Conservation (phyloP, 495 filamentous ascomycete genomes). For the Penicillium pulvis region DNA sequence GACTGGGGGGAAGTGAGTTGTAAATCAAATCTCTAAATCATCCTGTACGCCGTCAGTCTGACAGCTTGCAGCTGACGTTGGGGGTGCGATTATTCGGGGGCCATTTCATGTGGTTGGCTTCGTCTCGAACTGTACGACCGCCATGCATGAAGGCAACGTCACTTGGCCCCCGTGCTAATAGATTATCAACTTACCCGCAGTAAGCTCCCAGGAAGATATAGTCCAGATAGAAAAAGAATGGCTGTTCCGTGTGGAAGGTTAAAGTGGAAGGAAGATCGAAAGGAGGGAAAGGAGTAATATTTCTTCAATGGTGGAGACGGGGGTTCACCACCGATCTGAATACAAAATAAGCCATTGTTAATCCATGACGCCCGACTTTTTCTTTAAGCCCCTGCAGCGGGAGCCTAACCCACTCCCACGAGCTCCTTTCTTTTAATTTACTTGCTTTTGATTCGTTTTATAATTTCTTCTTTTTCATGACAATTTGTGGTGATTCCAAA, state of each 20-base stretch:
- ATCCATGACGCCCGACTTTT: constrained; percentile 1
- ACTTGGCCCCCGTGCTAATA: constrained; percentile 10
- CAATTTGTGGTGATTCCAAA: not conserved
- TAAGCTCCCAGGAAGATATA: constrained; percentile 1
- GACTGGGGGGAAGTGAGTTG: constrained; percentile 22
- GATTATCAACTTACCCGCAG: constrained; percentile 1
- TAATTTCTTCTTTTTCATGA: not conserved
- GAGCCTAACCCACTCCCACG: constrained; percentile 5
- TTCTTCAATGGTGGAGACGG: constrained; percentile 17
- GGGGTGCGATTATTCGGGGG: constrained; percentile 13
- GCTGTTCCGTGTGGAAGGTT: too few relatives aligned
- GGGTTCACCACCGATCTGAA: constrained; percentile 21
- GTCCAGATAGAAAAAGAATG: too few relatives aligned
- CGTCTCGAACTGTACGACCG: constrained; percentile 8
- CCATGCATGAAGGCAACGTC: constrained; percentile 15
- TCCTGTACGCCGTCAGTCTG: constrained; percentile 33
- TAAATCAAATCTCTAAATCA: constrained; percentile 34
- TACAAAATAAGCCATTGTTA: not conserved
- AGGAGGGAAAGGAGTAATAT: constrained; percentile 18
- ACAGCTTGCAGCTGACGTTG: constrained; percentile 19
- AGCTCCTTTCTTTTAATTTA: not conserved
- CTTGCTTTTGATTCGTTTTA: too few relatives aligned
- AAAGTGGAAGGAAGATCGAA: constrained; percentile 7
- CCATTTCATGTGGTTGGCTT: constrained; percentile 9
- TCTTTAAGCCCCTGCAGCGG: constrained; percentile 10